Evolutionary conservation across 345 rosid genomes (phyloP).

Genomic region (Heritiera littoralis): DNA sequence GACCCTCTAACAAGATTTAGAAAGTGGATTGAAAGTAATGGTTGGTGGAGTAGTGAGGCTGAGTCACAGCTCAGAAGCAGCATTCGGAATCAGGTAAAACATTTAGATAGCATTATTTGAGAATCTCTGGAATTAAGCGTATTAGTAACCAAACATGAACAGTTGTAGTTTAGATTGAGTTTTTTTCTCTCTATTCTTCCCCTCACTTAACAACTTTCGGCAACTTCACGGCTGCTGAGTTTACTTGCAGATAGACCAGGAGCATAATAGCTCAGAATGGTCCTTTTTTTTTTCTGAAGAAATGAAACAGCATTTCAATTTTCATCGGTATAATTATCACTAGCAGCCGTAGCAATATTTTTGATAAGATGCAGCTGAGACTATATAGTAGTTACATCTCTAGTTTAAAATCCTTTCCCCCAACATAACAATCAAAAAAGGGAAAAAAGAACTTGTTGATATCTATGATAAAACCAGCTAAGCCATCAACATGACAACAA

Average conservation of each 20-base stretch:
- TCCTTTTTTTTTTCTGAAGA: neutral
- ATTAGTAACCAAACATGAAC: neutral
- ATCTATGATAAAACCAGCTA: too few species aligned
- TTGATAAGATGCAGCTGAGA: neutral
- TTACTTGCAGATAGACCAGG: neutral
- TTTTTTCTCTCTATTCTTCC: constrained; percentile 5
- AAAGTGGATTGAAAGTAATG: constrained; percentile 70
- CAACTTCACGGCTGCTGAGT: neutral
- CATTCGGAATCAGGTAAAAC: constrained; percentile 67
- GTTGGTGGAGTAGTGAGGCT: constrained; percentile 72
- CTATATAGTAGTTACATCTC: too few species aligned
- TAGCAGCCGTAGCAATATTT: too few species aligned
- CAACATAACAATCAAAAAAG: too few species aligned
- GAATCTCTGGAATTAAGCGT: neutral
- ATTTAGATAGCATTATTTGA: neutral
- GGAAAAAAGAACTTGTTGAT: too few species aligned
- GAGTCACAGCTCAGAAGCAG: constrained; percentile 65
- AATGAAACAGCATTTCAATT: neutral
- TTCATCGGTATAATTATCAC: too few species aligned
- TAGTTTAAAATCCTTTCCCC: neutral
- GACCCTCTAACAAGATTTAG: constrained; percentile 68
- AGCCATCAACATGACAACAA: too few species aligned
- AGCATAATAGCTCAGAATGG: neutral
- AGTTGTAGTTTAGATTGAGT: neutral
- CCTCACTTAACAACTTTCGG: neutral